Conservation (phyloP, 345 rosid species). For the Brassica juncea region DNA sequence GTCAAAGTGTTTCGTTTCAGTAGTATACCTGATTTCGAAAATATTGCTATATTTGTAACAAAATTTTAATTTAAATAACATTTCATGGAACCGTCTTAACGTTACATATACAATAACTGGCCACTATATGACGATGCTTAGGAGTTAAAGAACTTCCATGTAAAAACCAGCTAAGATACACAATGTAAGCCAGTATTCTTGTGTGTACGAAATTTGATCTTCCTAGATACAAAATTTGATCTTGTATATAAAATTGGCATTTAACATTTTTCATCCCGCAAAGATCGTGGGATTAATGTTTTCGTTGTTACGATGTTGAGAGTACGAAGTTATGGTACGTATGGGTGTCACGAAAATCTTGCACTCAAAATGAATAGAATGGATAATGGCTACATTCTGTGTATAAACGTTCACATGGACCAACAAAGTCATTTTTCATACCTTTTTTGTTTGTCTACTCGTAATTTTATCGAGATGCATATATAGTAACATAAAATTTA, state of each 20-base stretch:
- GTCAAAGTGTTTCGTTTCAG: neutral
- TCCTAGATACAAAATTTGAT: too few species aligned
- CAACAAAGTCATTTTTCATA: neutral
- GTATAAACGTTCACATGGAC: conserved; percentile 11
- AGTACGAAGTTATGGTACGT: conserved; percentile 14
- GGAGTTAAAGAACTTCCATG: neutral
- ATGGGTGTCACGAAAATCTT: conserved; percentile 10
- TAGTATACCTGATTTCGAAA: neutral
- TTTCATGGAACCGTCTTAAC: neutral
- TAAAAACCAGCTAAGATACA: neutral
- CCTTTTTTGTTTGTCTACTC: neutral
- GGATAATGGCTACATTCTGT: neutral
- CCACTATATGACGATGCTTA: neutral
- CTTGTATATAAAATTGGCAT: neutral
- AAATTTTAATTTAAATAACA: too few species aligned
- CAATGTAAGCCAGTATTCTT: neutral
- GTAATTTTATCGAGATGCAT: neutral
- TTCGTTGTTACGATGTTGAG: conserved; percentile 28
- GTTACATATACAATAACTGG: neutral
- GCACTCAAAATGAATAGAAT: neutral
- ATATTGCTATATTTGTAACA: neutral
- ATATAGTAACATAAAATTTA: neutral
- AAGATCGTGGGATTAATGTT: neutral
- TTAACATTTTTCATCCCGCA: neutral
- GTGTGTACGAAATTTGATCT: neutral